Percentiles rank a stretch among this genome's conserved stretches.
These are phyloP conservation scores for Coniochaeta pulveracea DNA, from an alignment of 2,329 filamentous ascomycete species.

Conservation along the genomic window DNA sequence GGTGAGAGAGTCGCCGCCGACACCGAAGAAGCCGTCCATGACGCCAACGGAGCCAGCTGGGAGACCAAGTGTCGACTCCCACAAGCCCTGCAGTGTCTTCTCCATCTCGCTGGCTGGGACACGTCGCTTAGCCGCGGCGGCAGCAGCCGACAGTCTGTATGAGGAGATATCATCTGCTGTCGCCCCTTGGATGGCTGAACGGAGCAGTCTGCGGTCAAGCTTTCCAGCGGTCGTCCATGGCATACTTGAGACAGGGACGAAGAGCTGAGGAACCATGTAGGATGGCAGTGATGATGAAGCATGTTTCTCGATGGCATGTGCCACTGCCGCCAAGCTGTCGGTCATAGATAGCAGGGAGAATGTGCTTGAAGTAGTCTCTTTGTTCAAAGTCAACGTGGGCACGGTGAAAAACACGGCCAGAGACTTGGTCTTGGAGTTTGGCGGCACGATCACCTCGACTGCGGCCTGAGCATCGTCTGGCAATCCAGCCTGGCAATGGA, in stretches of 20 bases:
- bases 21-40: conserved; percentile 15
- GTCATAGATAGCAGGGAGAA: conserved; percentile 9
- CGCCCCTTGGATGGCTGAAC: conserved; percentile 8
- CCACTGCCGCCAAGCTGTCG: conserved; percentile 5
- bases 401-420: conserved; percentile 12
- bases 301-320: conserved; percentile 7
- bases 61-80: conserved; percentile 5
- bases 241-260: conserved; percentile 12
- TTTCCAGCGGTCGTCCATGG: conserved; percentile 14
- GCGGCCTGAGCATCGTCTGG: conserved; percentile 30
- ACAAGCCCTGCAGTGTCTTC: conserved; percentile 4
- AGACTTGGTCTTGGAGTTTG: conserved; percentile 6
- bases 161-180: conserved; percentile 4
- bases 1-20: conserved; percentile 18
- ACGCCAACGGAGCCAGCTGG: conserved; percentile 5
- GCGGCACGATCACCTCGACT: conserved; percentile 15
- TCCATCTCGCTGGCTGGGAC: conserved; percentile 7
- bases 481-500: conserved; percentile 32
- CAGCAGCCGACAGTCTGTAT: conserved; percentile 8
- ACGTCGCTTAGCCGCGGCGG: conserved; percentile 5
- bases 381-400: neutral
- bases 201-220: conserved; percentile 12
- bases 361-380: neutral
- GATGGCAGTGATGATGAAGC: conserved; percentile 8
- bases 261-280: conserved; percentile 15